These are phyloP conservation scores for Viridothelium virens DNA, from an alignment of 495 filamentous ascomycete species.

Conservation along the genomic window DNA sequence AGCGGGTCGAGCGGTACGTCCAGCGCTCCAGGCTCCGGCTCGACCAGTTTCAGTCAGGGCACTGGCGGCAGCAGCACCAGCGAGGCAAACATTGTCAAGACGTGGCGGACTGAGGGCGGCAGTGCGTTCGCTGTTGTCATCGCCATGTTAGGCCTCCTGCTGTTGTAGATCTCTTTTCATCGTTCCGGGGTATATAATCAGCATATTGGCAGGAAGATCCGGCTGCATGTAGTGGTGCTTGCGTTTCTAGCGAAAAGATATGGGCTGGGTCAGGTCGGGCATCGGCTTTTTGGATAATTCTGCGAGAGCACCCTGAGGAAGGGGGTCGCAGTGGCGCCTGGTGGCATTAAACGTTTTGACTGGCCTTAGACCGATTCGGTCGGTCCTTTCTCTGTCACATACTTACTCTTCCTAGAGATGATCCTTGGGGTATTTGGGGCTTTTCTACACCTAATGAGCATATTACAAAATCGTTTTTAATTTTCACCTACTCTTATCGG, in stretches of 20 bases:
- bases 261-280: neutral
- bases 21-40: neutral
- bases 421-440: no score
- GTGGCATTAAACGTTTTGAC: neutral
- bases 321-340: neutral
- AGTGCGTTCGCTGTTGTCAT: conserved; percentile 4
- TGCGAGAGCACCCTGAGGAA: neutral
- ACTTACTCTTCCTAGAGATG: neutral
- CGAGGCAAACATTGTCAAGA: conserved; percentile 13
- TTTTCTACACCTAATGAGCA: neutral
- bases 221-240: conserved; percentile 8
- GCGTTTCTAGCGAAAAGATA: conserved; percentile 7
- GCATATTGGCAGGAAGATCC: neutral
- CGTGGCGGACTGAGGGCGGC: neutral
- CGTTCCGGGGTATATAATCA: neutral
- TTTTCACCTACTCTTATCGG: neutral
- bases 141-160: neutral
- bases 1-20: neutral
- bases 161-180: neutral
- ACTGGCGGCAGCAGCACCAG: conserved; percentile 17
- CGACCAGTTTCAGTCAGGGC: conserved; percentile 18
- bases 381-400: conserved; percentile 11
- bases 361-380: neutral
- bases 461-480: neutral
- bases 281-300: neutral